Percentiles rank a stretch among this genome's conserved stretches.
Evolutionary conservation across 2,329 filamentous ascomycete species (phyloP).

Genomic region (Penicillium crustosum): DNA sequence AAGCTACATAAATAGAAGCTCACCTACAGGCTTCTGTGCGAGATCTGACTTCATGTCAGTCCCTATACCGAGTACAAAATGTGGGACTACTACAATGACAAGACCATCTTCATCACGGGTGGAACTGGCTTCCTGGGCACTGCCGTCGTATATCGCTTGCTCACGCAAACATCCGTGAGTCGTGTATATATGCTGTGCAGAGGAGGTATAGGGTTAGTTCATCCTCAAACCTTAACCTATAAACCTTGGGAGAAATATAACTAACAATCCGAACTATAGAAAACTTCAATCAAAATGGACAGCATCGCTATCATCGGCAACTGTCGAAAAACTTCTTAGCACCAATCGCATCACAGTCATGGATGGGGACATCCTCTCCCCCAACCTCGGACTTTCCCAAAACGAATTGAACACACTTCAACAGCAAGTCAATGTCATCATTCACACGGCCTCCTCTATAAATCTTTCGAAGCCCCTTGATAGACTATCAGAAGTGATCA

Average conservation of each 20-base stretch:
- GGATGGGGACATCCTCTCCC: background rate
- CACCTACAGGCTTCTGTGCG: background rate
- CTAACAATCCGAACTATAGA: background rate
- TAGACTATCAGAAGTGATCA: background rate
- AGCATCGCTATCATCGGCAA: background rate
- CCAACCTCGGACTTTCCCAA: background rate
- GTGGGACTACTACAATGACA: background rate
- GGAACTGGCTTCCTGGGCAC: background rate
- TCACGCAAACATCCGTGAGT: background rate
- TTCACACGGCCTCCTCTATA: background rate
- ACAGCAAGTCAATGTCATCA: background rate
- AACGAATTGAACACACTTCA: background rate
- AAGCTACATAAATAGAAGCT: background rate
- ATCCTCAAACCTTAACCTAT: too few relatives aligned
- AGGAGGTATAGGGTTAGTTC: background rate
- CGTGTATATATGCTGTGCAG: background rate
- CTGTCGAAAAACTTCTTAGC: background rate
- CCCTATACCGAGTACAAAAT: background rate
- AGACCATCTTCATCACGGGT: background rate
- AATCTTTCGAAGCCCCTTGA: background rate
- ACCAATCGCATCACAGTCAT: background rate
- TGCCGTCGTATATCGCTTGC: background rate
- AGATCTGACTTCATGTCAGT: background rate
- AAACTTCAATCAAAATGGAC: background rate
- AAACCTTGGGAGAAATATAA: background rate